phyloP scores from a whole-genome alignment of 164 flowering plant species.

The Tetracentron sinense region DNA sequence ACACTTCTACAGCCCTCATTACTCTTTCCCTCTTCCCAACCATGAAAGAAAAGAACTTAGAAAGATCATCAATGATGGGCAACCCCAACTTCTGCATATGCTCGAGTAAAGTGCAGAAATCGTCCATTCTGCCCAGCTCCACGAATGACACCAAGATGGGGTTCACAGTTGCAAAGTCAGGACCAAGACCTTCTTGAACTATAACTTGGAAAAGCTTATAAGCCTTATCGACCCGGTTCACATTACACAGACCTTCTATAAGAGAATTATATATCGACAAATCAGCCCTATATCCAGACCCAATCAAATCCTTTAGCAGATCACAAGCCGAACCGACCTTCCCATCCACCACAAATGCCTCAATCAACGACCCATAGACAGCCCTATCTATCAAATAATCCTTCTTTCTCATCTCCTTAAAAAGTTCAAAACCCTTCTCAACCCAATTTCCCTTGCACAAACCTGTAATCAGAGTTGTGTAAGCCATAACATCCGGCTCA shows the following conservation, averaged over 20 bases:
- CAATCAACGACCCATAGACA: constrained; percentile 62
- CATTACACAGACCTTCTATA: constrained; percentile 71
- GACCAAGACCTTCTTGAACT: constrained; percentile 64
- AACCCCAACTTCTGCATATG: constrained; percentile 57
- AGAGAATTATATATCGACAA: constrained; percentile 70
- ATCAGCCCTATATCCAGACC: constrained; percentile 85
- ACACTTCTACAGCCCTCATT: constrained; percentile 47
- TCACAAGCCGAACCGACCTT: constrained; percentile 67
- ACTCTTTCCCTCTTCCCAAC: constrained; percentile 39
- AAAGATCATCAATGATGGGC: constrained; percentile 46
- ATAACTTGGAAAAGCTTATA: constrained; percentile 60
- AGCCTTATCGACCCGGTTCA: constrained; percentile 60
- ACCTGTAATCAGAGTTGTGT: constrained; percentile 59
- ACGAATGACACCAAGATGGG: constrained; percentile 70
- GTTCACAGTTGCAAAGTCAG: constrained; percentile 58
- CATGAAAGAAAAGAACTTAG: constrained; percentile 55
- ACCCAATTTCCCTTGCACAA: constrained; percentile 64
- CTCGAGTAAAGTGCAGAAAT: constrained; percentile 50
- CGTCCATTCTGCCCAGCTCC: constrained; percentile 46
- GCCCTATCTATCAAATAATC: constrained; percentile 73
- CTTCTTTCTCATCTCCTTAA: constrained; percentile 70
- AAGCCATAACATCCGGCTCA: constrained; percentile 82
- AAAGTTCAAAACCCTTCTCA: constrained; percentile 56
- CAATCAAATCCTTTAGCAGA: constrained; percentile 71
- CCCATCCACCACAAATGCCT: constrained; percentile 66